Percentiles rank a stretch among this genome's conserved stretches.
These are phyloP conservation scores for Microdochium bolleyi DNA, from an alignment of 2,329 filamentous ascomycete genomes.

Conservation along the genomic window DNA sequence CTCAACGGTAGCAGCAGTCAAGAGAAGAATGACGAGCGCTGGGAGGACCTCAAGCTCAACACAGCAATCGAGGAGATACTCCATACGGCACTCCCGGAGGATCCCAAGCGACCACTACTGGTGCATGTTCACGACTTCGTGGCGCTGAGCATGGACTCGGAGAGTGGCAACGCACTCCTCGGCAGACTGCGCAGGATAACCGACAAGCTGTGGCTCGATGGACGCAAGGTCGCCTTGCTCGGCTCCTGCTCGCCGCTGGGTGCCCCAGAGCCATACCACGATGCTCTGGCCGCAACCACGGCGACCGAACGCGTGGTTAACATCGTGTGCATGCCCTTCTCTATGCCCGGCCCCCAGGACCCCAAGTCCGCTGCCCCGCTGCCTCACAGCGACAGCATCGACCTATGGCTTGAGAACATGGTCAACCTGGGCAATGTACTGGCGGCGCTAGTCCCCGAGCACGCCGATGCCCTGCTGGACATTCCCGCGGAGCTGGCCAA, in stretches of 20 bases:
- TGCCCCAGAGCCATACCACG: background rate
- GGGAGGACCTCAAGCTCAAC: conserved; percentile 55
- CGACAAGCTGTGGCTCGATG: conserved; percentile 62
- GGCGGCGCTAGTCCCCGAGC: background rate
- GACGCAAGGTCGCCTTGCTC: conserved; percentile 66
- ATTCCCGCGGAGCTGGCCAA: background rate
- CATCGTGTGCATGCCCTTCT: background rate
- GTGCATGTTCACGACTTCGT: conserved; percentile 76
- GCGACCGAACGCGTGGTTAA: background rate
- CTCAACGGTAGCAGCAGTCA: conserved; percentile 29
- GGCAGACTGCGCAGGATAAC: conserved; percentile 62
- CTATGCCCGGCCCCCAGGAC: background rate
- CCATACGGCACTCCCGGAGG: conserved; percentile 30
- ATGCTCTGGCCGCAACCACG: background rate
- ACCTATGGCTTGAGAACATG: background rate
- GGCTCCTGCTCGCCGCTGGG: conserved; percentile 56
- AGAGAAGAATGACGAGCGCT: conserved; percentile 35
- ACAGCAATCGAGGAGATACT: conserved; percentile 50
- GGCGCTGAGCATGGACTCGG: conserved; percentile 61
- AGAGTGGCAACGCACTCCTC: conserved; percentile 59
- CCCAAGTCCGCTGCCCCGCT: background rate
- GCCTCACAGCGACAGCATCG: background rate
- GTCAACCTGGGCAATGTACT: background rate
- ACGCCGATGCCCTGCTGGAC: conserved; percentile 4
- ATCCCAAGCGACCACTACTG: conserved; percentile 46